Percentiles rank a stretch among this genome's conserved stretches.
These are phyloP conservation scores for Microbotryum intermedium DNA, from an alignment of 1,284 basidiomycete species.

Conservation along the genomic window DNA sequence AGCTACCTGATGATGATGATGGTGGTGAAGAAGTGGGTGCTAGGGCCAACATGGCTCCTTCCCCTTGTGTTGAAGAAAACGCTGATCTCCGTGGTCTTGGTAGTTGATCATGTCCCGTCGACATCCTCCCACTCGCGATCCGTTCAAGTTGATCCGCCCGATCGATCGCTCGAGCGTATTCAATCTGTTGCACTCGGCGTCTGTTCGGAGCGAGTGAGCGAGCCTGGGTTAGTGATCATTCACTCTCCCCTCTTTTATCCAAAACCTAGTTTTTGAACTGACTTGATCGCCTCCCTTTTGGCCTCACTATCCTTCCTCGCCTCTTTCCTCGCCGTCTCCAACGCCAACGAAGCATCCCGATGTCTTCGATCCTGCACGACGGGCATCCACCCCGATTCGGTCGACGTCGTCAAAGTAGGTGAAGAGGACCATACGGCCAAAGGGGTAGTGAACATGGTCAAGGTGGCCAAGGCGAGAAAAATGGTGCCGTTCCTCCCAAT, in stretches of 20 bases:
- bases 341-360: conserved; percentile 12
- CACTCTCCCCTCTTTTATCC: no score
- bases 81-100: no score
- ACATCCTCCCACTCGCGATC: not conserved
- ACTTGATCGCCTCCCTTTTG: conserved; percentile 23
- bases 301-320: conserved; percentile 11
- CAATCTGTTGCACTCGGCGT: conserved; percentile 15
- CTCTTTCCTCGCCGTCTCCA: conserved; percentile 15
- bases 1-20: no score
- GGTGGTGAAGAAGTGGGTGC: no score
- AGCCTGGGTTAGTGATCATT: no score
- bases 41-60: no score
- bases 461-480: conserved; percentile 14
- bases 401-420: not conserved
- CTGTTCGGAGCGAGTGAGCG: no score
- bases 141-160: conserved; percentile 13
- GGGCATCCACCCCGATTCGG: conserved; percentile 11
- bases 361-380: conserved; percentile 18
- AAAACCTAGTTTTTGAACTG: no score
- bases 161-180: conserved; percentile 14
- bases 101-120: no score
- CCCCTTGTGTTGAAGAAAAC: no score
- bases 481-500: conserved; percentile 17
- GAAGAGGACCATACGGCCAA: conserved; percentile 13
- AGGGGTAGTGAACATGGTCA: conserved; percentile 19